Evolutionary conservation across 306 rosid species (phyloP), one percentile per base, ranked within the genome.

Genomic region (Clitoria ternatea): DNA sequence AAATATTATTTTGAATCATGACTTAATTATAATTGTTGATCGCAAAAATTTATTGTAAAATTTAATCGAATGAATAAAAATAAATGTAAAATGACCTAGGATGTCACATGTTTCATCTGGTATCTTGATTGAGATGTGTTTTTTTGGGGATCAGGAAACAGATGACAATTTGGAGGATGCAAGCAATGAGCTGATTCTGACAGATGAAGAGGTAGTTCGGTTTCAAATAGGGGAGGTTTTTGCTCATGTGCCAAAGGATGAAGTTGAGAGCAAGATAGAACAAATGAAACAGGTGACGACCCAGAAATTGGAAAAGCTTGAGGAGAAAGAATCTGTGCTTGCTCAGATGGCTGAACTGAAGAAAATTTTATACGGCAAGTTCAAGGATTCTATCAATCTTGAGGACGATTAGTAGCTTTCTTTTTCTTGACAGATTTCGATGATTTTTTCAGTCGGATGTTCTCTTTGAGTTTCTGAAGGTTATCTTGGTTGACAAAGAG

Each of bases 331-430:
- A 11, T 80, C 86, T n/a, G 24, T 89, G 24, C 64, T 86, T 24
- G 85, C 85, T 35, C 88, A 89, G 81, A 89, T 89, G 89, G 49
- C 77, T 6, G 84, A 80, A 60, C 66, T 86, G 79, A 89, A 89
- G 87, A 72, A 68, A 73, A 73, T 86, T 60, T 69, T 89, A 76
- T 89, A 89, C 2, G 89, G 82, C 11, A 89, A 89, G 81, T 89
- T 89, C 84, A 82, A 86, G 66, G 96, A 89, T 62, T 89, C 96
- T 44, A 89, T 89, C 75, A 89, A 89, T 86, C 89, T 89, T 39
- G 91, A 89, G 78, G 96, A 89, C 73, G 91, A 89, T 22, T 89
- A 70, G 37, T 5, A 44, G 24, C 44, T 44, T 43, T 43, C 6
- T 66, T 6, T 3, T 67, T 52, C 7, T 71, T 47, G 39, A 61